Base-by-base conservation (phyloP, 345 rosid species). In the Angophora floribunda region DNA sequence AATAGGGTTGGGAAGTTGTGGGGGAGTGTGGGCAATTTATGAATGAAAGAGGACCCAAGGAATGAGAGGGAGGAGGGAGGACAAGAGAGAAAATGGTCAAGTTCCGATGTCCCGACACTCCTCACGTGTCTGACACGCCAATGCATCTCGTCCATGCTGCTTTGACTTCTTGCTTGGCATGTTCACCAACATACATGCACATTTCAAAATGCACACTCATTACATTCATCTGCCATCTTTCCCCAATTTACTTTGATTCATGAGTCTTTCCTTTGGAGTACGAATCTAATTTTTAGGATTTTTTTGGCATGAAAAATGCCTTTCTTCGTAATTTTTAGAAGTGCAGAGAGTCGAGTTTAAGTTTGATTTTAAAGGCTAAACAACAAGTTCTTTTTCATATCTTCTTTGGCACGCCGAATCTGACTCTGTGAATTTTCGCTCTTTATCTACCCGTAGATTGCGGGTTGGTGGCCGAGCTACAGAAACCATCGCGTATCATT, bases 81-180 rank as follows among this genome's bases (percentile, higher is more conserved):
- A n/a, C 4, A 63, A 63, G 47, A 70, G 82, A 36, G 82, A 26
- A 13, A 9, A 36, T 36, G 88, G 85, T 47, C 88, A 85, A 92
- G 91, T 91, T 63, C 90, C 91, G 63, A 92, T 85, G 92, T 86
- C 47, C 91, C 93, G 92, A 92, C 91, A 91, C 9, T 49, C 88
- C 88, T 89, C 92, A 89, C 90, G 91, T 92, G 92, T 45, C 88
- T 51, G 90, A 86, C 92, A 78, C 87, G 26, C 44, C 78, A 55
- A 67, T 63, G 82, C 36, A 49, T 32, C 87, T 85, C 28, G 87
- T 87, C 78, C 89, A 87, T 52, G 85, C 88, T 89, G 88, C 70
- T 78, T 65, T 86, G 90, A 67, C 85, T 67, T 67, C n/a, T 75
- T 45, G 59, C 82, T 30, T 32, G 55, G 75, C 61, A 21, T 59